Percentiles rank a stretch among this genome's conserved stretches.
phyloP scores from a whole-genome alignment of 768 basidiomycete genomes.

The Naganishia vishniacii region DNA sequence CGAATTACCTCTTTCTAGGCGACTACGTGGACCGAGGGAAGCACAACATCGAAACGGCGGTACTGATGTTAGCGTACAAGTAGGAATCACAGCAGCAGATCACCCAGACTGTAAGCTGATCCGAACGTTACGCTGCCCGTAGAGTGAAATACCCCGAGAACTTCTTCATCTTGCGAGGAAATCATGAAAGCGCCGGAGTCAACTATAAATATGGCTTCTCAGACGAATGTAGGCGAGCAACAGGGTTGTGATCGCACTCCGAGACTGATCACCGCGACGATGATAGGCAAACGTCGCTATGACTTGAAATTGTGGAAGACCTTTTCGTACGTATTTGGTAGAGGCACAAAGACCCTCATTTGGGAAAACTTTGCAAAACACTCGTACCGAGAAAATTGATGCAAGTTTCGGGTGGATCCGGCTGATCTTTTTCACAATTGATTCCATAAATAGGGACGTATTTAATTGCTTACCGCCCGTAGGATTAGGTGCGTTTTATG shows the following conservation, averaged over 20 bases:
- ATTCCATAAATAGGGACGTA: no score
- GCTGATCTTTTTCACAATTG: no score
- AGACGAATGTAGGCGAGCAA: conserved; percentile 87
- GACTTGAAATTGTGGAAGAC: conserved; percentile 99
- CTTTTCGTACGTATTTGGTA: no score
- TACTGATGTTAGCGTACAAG: conserved; percentile 96
- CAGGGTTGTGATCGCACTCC: no score
- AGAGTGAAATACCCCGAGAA: conserved; percentile 99
- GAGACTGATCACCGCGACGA: background rate
- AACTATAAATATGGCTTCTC: conserved; percentile 99
- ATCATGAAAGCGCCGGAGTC: conserved; percentile 98
- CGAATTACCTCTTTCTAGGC: conserved; percentile 98
- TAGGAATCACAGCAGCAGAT: conserved; percentile 28
- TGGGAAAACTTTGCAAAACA: no score
- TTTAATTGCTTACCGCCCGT: no score
- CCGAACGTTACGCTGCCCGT: no score
- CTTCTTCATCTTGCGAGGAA: conserved; percentile 98
- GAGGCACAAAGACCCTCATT: no score
- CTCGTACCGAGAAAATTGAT: no score
- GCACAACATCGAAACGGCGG: conserved; percentile 97
- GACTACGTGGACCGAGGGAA: conserved; percentile 99
- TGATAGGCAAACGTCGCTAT: conserved; percentile 92
- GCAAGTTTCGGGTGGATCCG: no score
- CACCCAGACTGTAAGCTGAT: no score
- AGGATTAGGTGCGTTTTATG: no score